Percentiles rank a stretch among this genome's conserved stretches.
These are phyloP conservation scores for Raphanus hybrid DNA, from an alignment of 441 rosid genomes.

Conservation along the genomic window DNA sequence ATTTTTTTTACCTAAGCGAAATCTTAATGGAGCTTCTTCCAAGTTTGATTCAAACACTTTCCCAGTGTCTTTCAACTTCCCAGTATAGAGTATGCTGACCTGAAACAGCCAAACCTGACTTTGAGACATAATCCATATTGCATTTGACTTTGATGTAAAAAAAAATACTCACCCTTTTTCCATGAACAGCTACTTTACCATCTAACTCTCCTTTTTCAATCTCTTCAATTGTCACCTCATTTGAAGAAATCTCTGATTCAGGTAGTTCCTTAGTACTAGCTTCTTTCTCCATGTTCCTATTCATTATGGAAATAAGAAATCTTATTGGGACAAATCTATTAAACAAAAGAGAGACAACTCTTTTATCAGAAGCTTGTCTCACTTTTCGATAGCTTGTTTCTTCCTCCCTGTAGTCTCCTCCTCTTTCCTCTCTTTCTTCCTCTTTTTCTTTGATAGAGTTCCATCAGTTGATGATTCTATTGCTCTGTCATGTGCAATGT, in stretches of 20 bases:
- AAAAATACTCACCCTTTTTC: no score
- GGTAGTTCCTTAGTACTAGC: conserved; percentile 25
- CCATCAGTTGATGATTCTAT: conserved; percentile 23
- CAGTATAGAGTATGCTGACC: conserved; percentile 54
- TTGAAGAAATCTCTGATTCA: conserved; percentile 39
- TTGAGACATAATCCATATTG: no score
- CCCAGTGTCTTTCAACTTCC: conserved; percentile 55
- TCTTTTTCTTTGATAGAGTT: conserved; percentile 33
- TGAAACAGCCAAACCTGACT: conserved; percentile 16
- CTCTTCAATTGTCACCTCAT: conserved; percentile 54
- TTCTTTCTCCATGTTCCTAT: conserved; percentile 39
- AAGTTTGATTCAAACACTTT: conserved; percentile 52
- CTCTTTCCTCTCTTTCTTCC: conserved; percentile 17
- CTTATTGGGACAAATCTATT: not conserved
- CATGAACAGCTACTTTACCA: conserved; percentile 37
- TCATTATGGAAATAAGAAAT: not conserved
- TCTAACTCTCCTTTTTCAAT: conserved; percentile 47
- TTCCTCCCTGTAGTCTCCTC: no score
- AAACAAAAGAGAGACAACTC: no score
- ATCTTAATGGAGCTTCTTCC: conserved; percentile 45
- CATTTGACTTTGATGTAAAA: no score
- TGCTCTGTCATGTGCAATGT: conserved; percentile 21
- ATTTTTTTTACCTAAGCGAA: conserved; percentile 49
- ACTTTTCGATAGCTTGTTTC: no score
- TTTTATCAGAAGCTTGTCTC: no score